phyloP scores from a whole-genome alignment of 164 flowering plant genomes.

The Euptelea pleiosperma region DNA sequence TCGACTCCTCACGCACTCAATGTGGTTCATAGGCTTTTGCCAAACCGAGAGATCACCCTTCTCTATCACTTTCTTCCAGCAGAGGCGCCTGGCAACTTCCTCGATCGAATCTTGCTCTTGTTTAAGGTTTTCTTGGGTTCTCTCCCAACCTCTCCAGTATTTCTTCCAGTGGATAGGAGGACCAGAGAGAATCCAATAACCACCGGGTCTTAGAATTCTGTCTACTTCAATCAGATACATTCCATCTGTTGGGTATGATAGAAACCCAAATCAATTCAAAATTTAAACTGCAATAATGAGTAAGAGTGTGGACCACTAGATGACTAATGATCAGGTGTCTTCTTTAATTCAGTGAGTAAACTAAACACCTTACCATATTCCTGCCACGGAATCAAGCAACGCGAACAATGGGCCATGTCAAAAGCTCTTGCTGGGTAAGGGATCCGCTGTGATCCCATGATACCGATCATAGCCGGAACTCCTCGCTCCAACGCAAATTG shows the following conservation, averaged over 20 bases:
- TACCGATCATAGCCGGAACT: slow-evolving; percentile 94
- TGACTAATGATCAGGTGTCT: neutral
- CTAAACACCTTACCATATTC: slow-evolving; percentile 44
- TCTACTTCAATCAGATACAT: slow-evolving; percentile 85
- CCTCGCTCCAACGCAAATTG: slow-evolving; percentile 95
- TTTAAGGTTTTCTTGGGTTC: slow-evolving; percentile 84
- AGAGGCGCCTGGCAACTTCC: slow-evolving; percentile 62
- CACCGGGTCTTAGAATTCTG: slow-evolving; percentile 91
- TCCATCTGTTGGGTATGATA: slow-evolving; percentile 51
- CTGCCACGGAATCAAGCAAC: slow-evolving; percentile 93
- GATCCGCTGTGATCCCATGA: slow-evolving; percentile 70
- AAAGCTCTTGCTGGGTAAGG: slow-evolving; percentile 98
- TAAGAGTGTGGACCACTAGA: neutral
- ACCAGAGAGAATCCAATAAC: slow-evolving; percentile 98
- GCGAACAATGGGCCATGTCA: slow-evolving; percentile 98
- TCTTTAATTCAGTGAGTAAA: neutral
- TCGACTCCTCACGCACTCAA: slow-evolving; percentile 53
- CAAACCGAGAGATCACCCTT: slow-evolving; percentile 75
- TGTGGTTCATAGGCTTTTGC: slow-evolving; percentile 92
- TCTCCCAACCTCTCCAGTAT: slow-evolving; percentile 96
- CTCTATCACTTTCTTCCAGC: slow-evolving; percentile 91
- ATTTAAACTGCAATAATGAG: neutral
- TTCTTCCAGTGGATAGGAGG: slow-evolving; percentile 93
- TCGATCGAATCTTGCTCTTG: slow-evolving; percentile 87
- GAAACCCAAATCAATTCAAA: neutral